Percentiles rank a stretch among this genome's conserved stretches.
These are phyloP conservation scores for Aspergillus viridinutans DNA, from an alignment of 2,329 filamentous ascomycete species.

Conservation along the genomic window DNA sequence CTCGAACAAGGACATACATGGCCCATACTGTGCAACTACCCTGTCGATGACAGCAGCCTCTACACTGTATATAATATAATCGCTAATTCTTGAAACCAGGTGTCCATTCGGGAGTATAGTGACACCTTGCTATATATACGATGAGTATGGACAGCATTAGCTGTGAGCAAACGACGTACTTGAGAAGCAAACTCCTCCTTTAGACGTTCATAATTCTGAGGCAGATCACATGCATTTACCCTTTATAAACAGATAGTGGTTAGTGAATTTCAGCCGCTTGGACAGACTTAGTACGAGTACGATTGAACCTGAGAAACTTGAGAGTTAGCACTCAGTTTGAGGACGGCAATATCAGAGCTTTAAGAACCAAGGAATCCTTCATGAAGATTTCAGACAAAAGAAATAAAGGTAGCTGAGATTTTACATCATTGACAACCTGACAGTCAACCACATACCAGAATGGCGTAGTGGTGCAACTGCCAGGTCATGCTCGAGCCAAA, in stretches of 20 bases:
- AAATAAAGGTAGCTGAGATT: constrained; percentile 95
- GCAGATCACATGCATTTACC: constrained; percentile 79
- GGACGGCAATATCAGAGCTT: neutral
- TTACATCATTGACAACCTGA: constrained; percentile 93
- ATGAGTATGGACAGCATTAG: constrained; percentile 34
- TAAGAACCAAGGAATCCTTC: constrained; percentile 56
- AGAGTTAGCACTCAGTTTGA: neutral
- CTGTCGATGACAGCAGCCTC: constrained; percentile 86
- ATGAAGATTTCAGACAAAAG: constrained; percentile 69
- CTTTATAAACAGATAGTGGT: neutral
- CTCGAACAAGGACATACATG: constrained; percentile 62
- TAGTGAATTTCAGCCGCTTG: neutral
- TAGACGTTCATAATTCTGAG: constrained; percentile 80
- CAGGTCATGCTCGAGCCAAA: constrained; percentile 98
- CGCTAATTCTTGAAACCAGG: constrained; percentile 89
- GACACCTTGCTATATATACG: constrained; percentile 66
- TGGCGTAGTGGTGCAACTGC: constrained; percentile 59
- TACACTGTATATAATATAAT: constrained; percentile 98
- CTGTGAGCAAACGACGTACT: constrained; percentile 60
- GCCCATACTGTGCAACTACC: constrained; percentile 84
- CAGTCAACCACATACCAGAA: constrained; percentile 64
- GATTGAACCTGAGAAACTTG: neutral
- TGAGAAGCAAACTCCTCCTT: constrained; percentile 75
- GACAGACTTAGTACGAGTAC: neutral
- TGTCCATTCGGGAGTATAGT: constrained; percentile 92